phyloP scores from a whole-genome alignment of 352 stramenopile species.

The Pilasporangium apinafurcum region DNA sequence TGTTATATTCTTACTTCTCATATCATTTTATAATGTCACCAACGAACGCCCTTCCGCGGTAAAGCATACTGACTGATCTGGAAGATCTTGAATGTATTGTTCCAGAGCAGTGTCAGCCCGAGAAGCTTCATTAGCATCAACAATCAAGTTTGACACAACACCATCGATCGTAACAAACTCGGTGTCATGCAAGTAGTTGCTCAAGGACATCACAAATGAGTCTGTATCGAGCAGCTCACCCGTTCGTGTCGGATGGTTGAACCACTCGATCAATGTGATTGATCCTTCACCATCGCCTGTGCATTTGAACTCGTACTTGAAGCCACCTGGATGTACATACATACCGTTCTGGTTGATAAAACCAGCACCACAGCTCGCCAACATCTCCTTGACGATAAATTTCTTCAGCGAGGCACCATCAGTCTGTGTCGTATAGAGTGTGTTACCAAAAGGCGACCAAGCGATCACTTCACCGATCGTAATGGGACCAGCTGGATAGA shows the following conservation, averaged over 20 bases:
- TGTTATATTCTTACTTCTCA: too few relatives aligned
- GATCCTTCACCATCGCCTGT: constrained; percentile 10
- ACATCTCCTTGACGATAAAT: constrained; percentile 23
- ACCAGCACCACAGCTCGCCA: constrained; percentile 16
- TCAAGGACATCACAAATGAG: constrained; percentile 4
- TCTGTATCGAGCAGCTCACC: constrained; percentile 5
- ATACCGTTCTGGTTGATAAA: constrained; percentile 24
- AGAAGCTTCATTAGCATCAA: too few relatives aligned
- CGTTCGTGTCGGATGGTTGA: constrained; percentile 12
- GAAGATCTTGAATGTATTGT: too few relatives aligned
- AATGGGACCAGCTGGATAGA: constrained; percentile 7
- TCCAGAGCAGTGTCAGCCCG: background rate
- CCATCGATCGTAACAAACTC: constrained; percentile 10
- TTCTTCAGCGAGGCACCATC: constrained; percentile 32
- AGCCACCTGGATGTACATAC: constrained; percentile 27
- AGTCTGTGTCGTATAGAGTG: constrained; percentile 11
- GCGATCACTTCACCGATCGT: constrained; percentile 13
- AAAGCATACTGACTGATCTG: too few relatives aligned
- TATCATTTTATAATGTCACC: too few relatives aligned
- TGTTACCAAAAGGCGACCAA: constrained; percentile 18
- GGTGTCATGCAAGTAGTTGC: constrained; percentile 25
- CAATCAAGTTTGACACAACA: too few relatives aligned
- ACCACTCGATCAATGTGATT: constrained; percentile 28
- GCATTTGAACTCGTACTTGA: constrained; percentile 41
- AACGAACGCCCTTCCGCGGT: too few relatives aligned